Evolutionary conservation across 2,329 filamentous ascomycete genomes (phyloP).

Genomic region (Claviceps spartinae): DNA sequence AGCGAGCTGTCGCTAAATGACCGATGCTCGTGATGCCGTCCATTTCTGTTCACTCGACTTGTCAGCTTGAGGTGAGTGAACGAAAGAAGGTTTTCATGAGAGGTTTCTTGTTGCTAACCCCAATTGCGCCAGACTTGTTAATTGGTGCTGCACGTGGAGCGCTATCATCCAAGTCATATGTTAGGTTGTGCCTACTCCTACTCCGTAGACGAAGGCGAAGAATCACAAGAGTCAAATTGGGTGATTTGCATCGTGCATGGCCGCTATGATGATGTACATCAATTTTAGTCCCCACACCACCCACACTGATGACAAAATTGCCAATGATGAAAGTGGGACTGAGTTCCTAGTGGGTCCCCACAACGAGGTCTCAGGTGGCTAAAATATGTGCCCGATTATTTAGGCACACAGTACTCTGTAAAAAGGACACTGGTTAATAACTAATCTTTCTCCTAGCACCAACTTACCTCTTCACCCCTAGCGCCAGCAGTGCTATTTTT

Average conservation of each 20-base stretch:
- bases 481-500: neutral
- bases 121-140: neutral
- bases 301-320: neutral
- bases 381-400: neutral
- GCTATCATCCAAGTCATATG: too few species aligned
- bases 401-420: neutral
- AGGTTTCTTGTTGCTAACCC: neutral
- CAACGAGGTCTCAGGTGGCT: neutral
- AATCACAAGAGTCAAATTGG: neutral
- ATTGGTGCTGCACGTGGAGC: neutral
- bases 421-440: neutral
- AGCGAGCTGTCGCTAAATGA: neutral
- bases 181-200: too few species aligned
- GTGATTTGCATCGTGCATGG: neutral
- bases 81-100: neutral
- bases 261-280: neutral
- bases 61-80: neutral
- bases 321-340: neutral
- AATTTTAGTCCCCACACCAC: neutral
- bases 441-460: neutral
- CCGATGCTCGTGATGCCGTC: too few species aligned
- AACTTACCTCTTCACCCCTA: neutral
- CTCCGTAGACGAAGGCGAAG: neutral
- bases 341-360: neutral
- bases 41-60: neutral